These are phyloP conservation scores for Yamadazyma buinensis DNA, from an alignment of 1,139 yeast genomes.

Conservation along the genomic window DNA sequence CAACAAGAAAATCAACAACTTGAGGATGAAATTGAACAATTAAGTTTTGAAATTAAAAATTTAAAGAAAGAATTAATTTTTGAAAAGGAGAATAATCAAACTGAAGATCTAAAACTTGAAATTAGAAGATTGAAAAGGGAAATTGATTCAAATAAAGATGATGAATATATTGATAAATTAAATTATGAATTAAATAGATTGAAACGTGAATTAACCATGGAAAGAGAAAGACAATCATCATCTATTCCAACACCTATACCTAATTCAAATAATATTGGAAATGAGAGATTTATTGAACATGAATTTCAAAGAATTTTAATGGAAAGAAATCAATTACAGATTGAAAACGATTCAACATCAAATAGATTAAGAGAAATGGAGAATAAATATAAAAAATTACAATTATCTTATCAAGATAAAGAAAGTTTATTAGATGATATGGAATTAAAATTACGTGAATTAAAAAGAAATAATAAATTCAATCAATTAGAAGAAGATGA, in stretches of 20 bases:
- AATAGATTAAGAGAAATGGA: constrained; percentile 17
- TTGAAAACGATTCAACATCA: constrained; percentile 12
- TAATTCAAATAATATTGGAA: background rate
- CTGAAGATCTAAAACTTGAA: constrained; percentile 15
- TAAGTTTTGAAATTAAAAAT: constrained; percentile 8
- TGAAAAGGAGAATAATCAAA: constrained; percentile 8
- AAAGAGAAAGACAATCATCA: constrained; percentile 1
- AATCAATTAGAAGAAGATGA: constrained; percentile 24
- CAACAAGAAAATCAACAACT: constrained; percentile 17
- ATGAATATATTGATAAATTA: constrained; percentile 10
- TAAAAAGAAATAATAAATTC: constrained; percentile 20
- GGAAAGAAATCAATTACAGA: constrained; percentile 17
- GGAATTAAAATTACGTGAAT: constrained; percentile 23
- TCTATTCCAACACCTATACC: background rate
- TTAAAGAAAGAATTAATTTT: constrained; percentile 16
- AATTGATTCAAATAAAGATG: constrained; percentile 10
- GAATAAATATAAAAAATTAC: constrained; percentile 23
- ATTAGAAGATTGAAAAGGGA: constrained; percentile 38
- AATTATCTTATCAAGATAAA: constrained; percentile 23
- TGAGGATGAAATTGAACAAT: constrained; percentile 7
- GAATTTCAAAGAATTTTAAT: constrained; percentile 16
- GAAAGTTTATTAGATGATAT: constrained; percentile 29
- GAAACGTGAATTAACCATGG: constrained; percentile 29
- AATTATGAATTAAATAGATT: constrained; percentile 23
- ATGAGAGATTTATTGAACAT: constrained; percentile 10